A percentile compares a stretch with the other conserved stretches of the same genome.
Conservation (phyloP, 1,284 basidiomycete genomes). For the Ceratorhiza oryzae-sativae region DNA sequence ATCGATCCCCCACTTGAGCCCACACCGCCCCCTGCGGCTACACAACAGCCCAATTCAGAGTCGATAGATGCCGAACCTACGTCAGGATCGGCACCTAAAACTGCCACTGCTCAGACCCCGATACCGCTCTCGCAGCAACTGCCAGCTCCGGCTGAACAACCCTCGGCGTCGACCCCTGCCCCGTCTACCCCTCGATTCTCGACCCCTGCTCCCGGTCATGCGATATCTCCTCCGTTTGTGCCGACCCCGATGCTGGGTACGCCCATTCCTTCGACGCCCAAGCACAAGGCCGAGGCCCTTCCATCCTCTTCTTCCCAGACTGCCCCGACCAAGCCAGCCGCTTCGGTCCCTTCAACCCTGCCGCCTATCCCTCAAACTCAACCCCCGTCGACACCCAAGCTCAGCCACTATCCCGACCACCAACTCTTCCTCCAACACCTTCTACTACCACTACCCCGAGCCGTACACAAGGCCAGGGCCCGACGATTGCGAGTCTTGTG, state of each 20-base stretch:
- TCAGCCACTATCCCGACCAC: not conserved
- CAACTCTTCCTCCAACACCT: not conserved
- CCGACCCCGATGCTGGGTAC: constrained; percentile 26
- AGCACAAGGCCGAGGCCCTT: not conserved
- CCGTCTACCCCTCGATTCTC: not conserved
- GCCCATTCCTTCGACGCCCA: constrained; percentile 1
- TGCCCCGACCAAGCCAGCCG: too few relatives aligned
- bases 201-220: not conserved
- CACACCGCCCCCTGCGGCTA: not conserved
- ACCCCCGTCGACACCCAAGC: too few relatives aligned
- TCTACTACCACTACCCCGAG: not conserved
- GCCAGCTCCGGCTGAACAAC: not conserved
- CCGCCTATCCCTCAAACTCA: constrained; percentile 1
- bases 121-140: not conserved
- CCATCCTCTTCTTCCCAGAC: not conserved
- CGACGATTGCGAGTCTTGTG: constrained; percentile 26
- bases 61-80: constrained; percentile 5
- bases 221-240: constrained; percentile 33
- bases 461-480: not conserved
- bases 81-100: not conserved
- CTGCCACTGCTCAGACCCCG: not conserved
- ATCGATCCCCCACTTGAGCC: not conserved
- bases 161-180: not conserved
- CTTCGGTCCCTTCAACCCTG: not conserved
- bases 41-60: not conserved